These are phyloP conservation scores for Gautieria morchelliformis DNA, from an alignment of 768 basidiomycete genomes.

Conservation along the genomic window DNA sequence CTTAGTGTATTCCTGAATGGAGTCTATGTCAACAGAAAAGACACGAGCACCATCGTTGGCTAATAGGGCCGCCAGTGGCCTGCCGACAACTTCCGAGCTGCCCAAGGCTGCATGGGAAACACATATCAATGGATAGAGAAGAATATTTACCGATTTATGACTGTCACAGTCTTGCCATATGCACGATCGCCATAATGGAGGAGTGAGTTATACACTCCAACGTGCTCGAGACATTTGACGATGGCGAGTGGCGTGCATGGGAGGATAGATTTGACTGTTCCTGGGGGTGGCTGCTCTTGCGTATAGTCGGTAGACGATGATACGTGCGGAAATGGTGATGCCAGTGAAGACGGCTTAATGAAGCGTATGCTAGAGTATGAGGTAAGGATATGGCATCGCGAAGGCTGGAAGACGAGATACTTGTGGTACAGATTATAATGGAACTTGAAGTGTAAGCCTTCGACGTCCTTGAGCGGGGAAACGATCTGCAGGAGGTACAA, in stretches of 20 bases:
- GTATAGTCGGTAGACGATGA: constrained; percentile 33
- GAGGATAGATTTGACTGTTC: constrained; percentile 91
- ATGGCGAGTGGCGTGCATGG: constrained; percentile 97
- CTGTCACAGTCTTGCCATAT: constrained; percentile 85
- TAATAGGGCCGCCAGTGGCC: constrained; percentile 90
- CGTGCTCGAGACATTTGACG: constrained; percentile 87
- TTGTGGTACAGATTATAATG: constrained; percentile 94
- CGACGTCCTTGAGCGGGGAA: constrained; percentile 94
- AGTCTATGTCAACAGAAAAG: constrained; percentile 91
- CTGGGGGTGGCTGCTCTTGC: constrained; percentile 48
- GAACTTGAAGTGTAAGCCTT: constrained; percentile 94
- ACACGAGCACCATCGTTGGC: constrained; percentile 96
- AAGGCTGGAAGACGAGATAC: constrained; percentile 31
- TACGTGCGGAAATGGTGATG: constrained; percentile 29
- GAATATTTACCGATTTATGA: constrained; percentile 73
- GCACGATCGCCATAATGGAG: constrained; percentile 92
- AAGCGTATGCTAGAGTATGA: constrained; percentile 71
- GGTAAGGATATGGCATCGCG: background rate
- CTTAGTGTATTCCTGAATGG: constrained; percentile 96
- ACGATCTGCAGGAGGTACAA: constrained; percentile 53
- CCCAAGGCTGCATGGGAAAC: background rate
- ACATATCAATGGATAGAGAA: background rate
- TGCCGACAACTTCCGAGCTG: constrained; percentile 93
- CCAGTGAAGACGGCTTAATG: constrained; percentile 69
- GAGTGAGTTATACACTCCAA: constrained; percentile 88